Conservation (phyloP, 768 basidiomycete genomes). For the Amanita rubescens region DNA sequence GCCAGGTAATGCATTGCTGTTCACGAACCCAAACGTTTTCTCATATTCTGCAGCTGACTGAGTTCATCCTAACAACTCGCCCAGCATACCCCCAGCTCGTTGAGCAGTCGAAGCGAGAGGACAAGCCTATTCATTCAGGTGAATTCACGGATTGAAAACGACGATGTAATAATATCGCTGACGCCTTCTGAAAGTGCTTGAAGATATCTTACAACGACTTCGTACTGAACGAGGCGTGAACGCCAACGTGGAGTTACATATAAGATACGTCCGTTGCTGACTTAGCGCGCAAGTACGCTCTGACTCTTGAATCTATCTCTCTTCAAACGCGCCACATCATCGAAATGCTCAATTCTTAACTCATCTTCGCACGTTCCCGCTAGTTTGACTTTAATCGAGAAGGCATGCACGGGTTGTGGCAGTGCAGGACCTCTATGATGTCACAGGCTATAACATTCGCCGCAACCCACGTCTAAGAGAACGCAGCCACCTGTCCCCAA, state of each 20-base stretch:
- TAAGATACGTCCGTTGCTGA: slow-evolving; percentile 70
- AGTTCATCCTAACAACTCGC: slow-evolving; percentile 92
- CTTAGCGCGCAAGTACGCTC: slow-evolving; percentile 85
- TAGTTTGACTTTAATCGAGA: neutral
- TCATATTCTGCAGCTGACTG: slow-evolving; percentile 63
- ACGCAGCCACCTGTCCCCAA: too few relatives aligned
- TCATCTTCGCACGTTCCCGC: neutral
- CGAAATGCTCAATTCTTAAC: slow-evolving; percentile 70
- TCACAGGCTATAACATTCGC: too few relatives aligned
- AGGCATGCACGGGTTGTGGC: too few relatives aligned
- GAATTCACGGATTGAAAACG: slow-evolving; percentile 11
- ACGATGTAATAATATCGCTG: neutral
- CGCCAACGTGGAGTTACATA: slow-evolving; percentile 62
- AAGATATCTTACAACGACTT: slow-evolving; percentile 64
- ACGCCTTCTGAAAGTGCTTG: slow-evolving; percentile 44
- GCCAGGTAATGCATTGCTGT: slow-evolving; percentile 50
- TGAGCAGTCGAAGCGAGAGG: slow-evolving; percentile 49
- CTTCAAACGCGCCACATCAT: slow-evolving; percentile 94
- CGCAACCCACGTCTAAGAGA: too few relatives aligned
- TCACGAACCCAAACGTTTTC: neutral
- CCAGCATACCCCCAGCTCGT: slow-evolving; percentile 71
- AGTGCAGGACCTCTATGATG: too few relatives aligned
- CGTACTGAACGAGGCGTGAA: slow-evolving; percentile 44
- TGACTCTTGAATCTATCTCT: slow-evolving; percentile 88
- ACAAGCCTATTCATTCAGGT: slow-evolving; percentile 56